phyloP scores from a whole-genome alignment of 495 filamentous ascomycete species.

The Aspergillus sparsus region DNA sequence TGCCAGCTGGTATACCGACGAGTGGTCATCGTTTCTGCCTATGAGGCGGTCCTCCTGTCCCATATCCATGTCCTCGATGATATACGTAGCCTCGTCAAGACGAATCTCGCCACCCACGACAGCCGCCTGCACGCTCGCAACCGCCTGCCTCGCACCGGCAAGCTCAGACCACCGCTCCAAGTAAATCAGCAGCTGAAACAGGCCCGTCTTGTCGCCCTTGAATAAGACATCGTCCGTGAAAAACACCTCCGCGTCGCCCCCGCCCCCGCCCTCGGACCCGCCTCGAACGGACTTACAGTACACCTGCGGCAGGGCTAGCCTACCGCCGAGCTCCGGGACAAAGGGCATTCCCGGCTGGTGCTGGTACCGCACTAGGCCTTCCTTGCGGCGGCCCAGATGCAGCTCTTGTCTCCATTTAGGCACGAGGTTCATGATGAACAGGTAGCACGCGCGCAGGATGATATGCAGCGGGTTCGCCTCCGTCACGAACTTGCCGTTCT shows the following conservation, averaged over 20 bases:
- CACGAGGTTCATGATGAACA: slow-evolving; percentile 37
- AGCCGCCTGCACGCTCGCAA: slow-evolving; percentile 20
- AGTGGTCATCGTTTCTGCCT: neutral
- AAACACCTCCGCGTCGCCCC: too few species aligned
- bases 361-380: slow-evolving; percentile 30
- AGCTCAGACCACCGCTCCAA: slow-evolving; percentile 15
- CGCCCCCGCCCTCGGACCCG: too few species aligned
- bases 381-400: slow-evolving; percentile 29
- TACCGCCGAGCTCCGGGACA: slow-evolving; percentile 31
- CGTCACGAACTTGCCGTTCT: slow-evolving; percentile 38
- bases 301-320: slow-evolving; percentile 35
- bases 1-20: slow-evolving; percentile 23
- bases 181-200: slow-evolving; percentile 35
- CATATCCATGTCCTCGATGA: slow-evolving; percentile 17
- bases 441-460: slow-evolving; percentile 37
- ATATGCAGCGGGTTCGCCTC: slow-evolving; percentile 29
- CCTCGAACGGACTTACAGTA: slow-evolving; percentile 27
- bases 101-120: slow-evolving; percentile 23
- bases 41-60: too few species aligned
- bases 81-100: slow-evolving; percentile 18
- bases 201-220: slow-evolving; percentile 13
- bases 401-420: slow-evolving; percentile 31
- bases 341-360: slow-evolving; percentile 35
- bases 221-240: slow-evolving; percentile 36
- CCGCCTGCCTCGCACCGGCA: neutral